A percentile compares a stretch with the other conserved stretches of the same genome.
Conservation (phyloP, 306 rosid genomes). For the Delonix regia region DNA sequence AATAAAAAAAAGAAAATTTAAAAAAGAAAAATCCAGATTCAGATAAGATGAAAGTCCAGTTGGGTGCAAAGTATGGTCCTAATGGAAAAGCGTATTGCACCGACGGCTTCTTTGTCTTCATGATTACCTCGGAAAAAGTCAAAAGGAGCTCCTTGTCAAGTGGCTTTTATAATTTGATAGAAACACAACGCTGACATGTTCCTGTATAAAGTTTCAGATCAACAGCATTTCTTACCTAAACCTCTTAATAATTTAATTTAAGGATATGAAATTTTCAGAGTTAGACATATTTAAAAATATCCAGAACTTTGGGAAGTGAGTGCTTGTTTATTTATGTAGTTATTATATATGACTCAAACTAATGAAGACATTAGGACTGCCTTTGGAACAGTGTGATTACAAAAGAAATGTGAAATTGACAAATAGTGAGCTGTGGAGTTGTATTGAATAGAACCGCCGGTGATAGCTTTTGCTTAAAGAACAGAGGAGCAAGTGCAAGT, state of each 20-base stretch:
- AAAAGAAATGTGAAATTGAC: background rate
- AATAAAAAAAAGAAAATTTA: background rate
- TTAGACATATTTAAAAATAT: no score
- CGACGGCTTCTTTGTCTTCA: slow-evolving; percentile 4
- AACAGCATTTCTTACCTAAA: no score
- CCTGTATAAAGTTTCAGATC: no score
- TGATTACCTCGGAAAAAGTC: slow-evolving; percentile 6
- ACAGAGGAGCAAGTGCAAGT: background rate
- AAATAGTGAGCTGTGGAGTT: background rate
- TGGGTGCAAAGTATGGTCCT: background rate
- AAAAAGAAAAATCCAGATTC: background rate
- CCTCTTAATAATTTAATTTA: background rate
- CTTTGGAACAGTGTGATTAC: background rate
- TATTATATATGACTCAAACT: background rate
- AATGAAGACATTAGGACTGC: background rate
- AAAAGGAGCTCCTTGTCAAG: background rate
- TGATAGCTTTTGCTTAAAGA: background rate
- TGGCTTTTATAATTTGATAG: background rate
- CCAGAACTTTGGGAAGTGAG: background rate
- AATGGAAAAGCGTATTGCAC: slow-evolving; percentile 5
- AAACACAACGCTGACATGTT: no score
- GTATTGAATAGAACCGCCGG: background rate
- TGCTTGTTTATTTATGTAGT: background rate
- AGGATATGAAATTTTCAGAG: no score
- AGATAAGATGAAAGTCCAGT: background rate